Evolutionary conservation across 495 filamentous ascomycete genomes (phyloP), one percentile per base, ranked within the genome.

Genomic region (Hypoxylon subgilvum): DNA sequence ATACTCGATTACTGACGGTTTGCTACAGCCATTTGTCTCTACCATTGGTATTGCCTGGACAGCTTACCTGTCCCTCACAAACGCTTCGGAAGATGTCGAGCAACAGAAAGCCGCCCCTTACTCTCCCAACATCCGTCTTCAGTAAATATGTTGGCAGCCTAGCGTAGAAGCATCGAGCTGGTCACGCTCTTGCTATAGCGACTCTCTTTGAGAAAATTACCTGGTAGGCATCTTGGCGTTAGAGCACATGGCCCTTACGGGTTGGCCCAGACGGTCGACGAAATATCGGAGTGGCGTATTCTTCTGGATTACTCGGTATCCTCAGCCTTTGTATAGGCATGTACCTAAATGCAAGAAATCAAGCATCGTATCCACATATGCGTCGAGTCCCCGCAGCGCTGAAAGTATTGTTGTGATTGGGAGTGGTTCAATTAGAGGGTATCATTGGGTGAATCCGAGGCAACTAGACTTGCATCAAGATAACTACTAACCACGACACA

Each of bases 31-130:
- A 1, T 97, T 99, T 69, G 95, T 97, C 9, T 96, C 92, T 3
- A 93, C 89, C 19, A 76, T 99, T 50, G 95, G 95, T 81, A 97
- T 99, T 62, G 92, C 91, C 39, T 99, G 95, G 95, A 99, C 95
- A n/a, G 92, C 91, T 17, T 99, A 97, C 70, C 84, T 99, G 19
- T 97, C 92, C 0, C 81, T 99, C 3, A 94, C 90, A 48, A 99
- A 97, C 70, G 88, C 92, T 19, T 75, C 92, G 0, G 91, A 93
- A 43, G 87, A 96, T 21, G 74, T 57, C 25, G 50, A 59, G 44
- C 43, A 51, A 25, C 49, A 56, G 18, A 72, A 72, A 27, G 16
- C 61, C 10, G 61, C 61, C 3, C 61, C 67, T 6, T 63, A 69
- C 36, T 66, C 64, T 34, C 64, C 69, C 9, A 63, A 52, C 22